These are phyloP conservation scores for Wickerhamiella shivajii DNA, from an alignment of 805 yeast species.

Conservation along the genomic window DNA sequence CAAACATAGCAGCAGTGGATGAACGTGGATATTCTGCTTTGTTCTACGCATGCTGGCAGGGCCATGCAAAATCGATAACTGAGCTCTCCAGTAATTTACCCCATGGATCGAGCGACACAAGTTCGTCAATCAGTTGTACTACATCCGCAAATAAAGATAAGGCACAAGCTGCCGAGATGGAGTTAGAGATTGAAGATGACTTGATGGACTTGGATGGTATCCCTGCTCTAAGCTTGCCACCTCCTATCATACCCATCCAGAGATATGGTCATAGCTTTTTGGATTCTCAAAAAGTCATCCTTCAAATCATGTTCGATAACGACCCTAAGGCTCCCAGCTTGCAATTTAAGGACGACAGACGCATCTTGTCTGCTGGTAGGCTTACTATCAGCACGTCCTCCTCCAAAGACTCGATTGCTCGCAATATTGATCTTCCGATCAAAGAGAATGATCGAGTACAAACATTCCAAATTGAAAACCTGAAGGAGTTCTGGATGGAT, in stretches of 20 bases:
- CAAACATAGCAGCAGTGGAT: constrained; percentile 53
- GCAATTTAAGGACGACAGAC: constrained; percentile 30
- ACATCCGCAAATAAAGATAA: background rate
- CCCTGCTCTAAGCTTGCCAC: constrained; percentile 85
- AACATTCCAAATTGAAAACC: constrained; percentile 70
- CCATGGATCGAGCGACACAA: constrained; percentile 13
- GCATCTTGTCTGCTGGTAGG: constrained; percentile 34
- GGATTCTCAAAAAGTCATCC: constrained; percentile 65
- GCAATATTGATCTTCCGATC: constrained; percentile 69
- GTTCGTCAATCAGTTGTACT: constrained; percentile 3
- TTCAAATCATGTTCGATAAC: constrained; percentile 44
- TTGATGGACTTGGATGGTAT: constrained; percentile 45
- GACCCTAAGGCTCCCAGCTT: constrained; percentile 29
- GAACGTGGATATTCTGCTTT: constrained; percentile 69
- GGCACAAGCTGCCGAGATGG: constrained; percentile 13
- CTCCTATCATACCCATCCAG: constrained; percentile 87
- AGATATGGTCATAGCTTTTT: constrained; percentile 92
- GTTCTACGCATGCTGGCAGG: constrained; percentile 89
- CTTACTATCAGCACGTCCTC: constrained; percentile 61
- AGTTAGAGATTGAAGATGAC: constrained; percentile 10
- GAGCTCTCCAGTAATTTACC: constrained; percentile 34
- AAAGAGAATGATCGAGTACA: constrained; percentile 52
- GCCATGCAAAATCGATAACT: constrained; percentile 70
- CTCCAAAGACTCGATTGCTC: constrained; percentile 69
- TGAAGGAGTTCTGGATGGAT: constrained; percentile 61